These are phyloP conservation scores for Oenanthe sinensis DNA, from an alignment of 129 eudicot species.

Conservation along the genomic window DNA sequence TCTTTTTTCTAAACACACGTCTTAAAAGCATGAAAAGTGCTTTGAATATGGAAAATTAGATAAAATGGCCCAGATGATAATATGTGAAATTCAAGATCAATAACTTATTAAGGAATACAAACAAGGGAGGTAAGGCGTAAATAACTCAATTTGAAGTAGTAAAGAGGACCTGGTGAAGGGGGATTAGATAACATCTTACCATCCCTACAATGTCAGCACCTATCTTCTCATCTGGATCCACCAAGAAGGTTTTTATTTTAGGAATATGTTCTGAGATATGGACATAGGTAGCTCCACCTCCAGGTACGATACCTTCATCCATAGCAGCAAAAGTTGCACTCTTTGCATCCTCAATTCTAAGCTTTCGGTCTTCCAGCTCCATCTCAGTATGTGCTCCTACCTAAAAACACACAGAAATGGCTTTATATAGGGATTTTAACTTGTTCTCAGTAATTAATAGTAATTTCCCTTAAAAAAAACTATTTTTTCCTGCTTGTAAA, in stretches of 20 bases:
- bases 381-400: constrained; percentile 87
- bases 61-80: background rate
- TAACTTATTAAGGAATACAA: background rate
- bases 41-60: background rate
- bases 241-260: constrained; percentile 28
- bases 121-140: background rate
- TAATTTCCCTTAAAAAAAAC: background rate
- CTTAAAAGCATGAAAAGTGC: background rate
- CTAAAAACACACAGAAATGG: constrained; percentile 24
- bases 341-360: constrained; percentile 85
- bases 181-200: constrained; percentile 29
- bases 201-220: constrained; percentile 72
- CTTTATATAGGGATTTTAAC: background rate
- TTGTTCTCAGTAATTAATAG: background rate
- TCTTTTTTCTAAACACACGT: background rate
- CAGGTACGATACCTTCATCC: constrained; percentile 92
- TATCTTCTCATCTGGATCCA: constrained; percentile 64
- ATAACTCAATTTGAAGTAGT: background rate
- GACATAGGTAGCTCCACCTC: constrained; percentile 86
- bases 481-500: background rate
- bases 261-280: constrained; percentile 76
- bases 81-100: background rate
- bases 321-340: constrained; percentile 87
- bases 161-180: background rate
- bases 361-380: constrained; percentile 86